These are phyloP conservation scores for Eutypella sp. DNA, from an alignment of 2,329 filamentous ascomycete species.

Conservation along the genomic window DNA sequence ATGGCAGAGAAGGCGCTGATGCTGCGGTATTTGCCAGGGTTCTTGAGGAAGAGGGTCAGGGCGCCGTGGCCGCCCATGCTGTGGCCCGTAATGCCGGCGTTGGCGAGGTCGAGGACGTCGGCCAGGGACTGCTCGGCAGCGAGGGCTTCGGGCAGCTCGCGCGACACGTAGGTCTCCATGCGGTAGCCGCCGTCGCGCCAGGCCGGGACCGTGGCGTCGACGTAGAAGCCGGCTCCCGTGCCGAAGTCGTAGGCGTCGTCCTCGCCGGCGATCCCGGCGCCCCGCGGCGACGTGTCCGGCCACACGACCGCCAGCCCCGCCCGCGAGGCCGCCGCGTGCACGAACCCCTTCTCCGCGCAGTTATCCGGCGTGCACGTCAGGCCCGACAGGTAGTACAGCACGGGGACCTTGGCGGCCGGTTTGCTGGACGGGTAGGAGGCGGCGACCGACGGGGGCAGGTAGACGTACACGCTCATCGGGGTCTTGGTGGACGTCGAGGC, in stretches of 20 bases:
- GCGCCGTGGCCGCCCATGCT: conserved; percentile 98
- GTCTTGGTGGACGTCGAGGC: conserved; percentile 72
- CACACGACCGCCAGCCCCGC: conserved; percentile 89
- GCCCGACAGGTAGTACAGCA: conserved; percentile 90
- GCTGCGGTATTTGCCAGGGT: conserved; percentile 83
- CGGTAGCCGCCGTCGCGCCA: conserved; percentile 77
- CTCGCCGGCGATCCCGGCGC: conserved; percentile 75
- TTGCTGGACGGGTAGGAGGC: conserved; percentile 27
- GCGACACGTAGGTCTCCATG: conserved; percentile 92
- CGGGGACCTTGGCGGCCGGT: conserved; percentile 61
- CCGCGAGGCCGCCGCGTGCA: conserved; percentile 75
- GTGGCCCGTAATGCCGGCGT: conserved; percentile 85
- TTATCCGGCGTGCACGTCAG: conserved; percentile 93
- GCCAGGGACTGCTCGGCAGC: conserved; percentile 62
- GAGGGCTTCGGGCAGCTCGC: conserved; percentile 75
- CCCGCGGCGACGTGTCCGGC: conserved; percentile 90
- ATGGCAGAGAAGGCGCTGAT: conserved; percentile 91
- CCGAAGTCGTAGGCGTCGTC: conserved; percentile 91
- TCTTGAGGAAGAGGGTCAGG: conserved; percentile 84
- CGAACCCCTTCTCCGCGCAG: conserved; percentile 78
- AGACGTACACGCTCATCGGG: conserved; percentile 90
- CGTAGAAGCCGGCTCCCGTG: conserved; percentile 87
- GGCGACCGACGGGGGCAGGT: conserved; percentile 69
- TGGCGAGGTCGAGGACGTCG: conserved; percentile 58
- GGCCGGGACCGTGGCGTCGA: conserved; percentile 74